Percentiles rank a stretch among this genome's conserved stretches.
phyloP scores from a whole-genome alignment of 2,329 filamentous ascomycete species.

The Fusarium sp. region DNA sequence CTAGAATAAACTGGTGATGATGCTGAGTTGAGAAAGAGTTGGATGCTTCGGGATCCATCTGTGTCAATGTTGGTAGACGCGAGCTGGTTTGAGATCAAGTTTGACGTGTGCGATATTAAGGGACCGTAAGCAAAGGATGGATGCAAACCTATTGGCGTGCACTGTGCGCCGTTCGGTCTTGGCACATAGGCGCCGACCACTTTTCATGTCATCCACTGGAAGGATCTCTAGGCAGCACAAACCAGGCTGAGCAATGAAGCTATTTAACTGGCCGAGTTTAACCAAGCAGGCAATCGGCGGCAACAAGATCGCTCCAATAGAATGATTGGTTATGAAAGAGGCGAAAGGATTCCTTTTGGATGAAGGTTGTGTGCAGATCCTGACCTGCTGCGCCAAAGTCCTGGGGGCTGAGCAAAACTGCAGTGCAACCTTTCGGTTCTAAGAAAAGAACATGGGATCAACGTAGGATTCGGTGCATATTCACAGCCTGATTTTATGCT shows the following conservation, averaged over 20 bases:
- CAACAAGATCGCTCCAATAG: background rate
- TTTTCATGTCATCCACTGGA: background rate
- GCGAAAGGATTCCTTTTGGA: background rate
- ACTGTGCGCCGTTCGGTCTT: background rate
- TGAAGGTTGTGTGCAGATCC: background rate
- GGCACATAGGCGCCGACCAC: background rate
- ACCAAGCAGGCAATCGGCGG: background rate
- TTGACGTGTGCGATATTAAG: background rate
- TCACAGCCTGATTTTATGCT: background rate
- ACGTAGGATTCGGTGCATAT: background rate
- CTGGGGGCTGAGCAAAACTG: background rate
- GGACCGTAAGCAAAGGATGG: too few species aligned
- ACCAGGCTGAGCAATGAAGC: background rate
- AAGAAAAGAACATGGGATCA: background rate
- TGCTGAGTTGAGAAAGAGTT: too few species aligned
- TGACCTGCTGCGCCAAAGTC: background rate
- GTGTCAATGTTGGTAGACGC: fast-evolving
- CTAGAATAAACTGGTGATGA: background rate
- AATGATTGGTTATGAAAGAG: background rate
- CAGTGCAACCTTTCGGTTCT: background rate
- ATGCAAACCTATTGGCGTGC: too few species aligned
- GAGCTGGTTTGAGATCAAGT: background rate
- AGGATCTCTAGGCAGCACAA: background rate
- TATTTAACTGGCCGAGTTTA: background rate
- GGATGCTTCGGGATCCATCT: background rate